phyloP scores from a whole-genome alignment of 352 stramenopile species.

The Pythium utonaiense region DNA sequence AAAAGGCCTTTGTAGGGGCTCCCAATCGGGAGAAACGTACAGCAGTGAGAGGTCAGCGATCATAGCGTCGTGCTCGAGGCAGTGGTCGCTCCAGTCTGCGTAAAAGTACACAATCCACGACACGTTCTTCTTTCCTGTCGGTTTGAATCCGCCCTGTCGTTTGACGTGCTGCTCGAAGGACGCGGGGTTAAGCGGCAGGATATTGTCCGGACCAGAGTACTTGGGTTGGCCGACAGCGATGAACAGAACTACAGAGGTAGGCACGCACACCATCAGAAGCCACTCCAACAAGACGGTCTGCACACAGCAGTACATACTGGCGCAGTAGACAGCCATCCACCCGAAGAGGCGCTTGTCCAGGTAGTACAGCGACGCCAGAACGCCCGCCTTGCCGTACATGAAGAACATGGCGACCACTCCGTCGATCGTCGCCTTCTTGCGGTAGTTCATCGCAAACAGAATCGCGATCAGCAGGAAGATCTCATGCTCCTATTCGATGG shows the following conservation, averaged over 20 bases:
- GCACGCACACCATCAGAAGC: neutral
- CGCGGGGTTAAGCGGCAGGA: conserved; percentile 40
- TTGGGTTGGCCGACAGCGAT: conserved; percentile 54
- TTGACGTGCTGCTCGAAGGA: conserved; percentile 49
- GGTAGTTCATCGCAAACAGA: conserved; percentile 65
- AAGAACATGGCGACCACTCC: conserved; percentile 64
- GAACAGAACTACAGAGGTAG: conserved; percentile 55
- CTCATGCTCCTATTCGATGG: conserved; percentile 49
- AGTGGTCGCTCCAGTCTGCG: conserved; percentile 71
- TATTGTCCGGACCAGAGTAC: conserved; percentile 58
- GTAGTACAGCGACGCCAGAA: conserved; percentile 66
- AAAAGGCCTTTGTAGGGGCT: neutral
- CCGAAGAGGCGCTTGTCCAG: conserved; percentile 57
- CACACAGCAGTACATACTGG: conserved; percentile 38
- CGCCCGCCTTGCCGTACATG: conserved; percentile 59
- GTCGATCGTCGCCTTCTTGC: conserved; percentile 70
- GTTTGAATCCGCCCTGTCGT: conserved; percentile 24
- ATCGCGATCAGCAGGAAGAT: conserved; percentile 58
- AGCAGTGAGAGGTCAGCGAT: conserved; percentile 62
- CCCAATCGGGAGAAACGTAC: conserved; percentile 17
- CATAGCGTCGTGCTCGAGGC: conserved; percentile 70
- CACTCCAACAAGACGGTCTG: no score
- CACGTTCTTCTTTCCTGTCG: conserved; percentile 21
- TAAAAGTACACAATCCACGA: conserved; percentile 77
- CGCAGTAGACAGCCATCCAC: conserved; percentile 56